These are phyloP conservation scores for Epichloe coenophiala DNA, from an alignment of 2,329 filamentous ascomycete species.

Conservation along the genomic window DNA sequence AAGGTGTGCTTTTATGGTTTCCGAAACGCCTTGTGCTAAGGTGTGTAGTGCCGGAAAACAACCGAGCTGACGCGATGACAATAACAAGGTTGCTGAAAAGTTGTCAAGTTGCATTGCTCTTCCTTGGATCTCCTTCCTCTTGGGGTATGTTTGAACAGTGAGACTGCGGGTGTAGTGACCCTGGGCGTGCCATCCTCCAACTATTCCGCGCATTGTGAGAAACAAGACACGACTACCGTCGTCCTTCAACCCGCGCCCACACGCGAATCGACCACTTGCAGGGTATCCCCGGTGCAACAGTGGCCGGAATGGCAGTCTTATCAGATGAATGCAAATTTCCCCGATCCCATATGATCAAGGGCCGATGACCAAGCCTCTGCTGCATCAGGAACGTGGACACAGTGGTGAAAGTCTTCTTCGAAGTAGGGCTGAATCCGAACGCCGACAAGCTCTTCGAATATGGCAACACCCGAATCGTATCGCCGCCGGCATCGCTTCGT, in stretches of 20 bases:
- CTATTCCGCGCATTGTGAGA: neutral
- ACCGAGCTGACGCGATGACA: neutral
- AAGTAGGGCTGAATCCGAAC: conserved; percentile 27
- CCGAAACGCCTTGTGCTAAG: neutral
- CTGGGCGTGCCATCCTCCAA: no score
- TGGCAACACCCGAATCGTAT: conserved; percentile 24
- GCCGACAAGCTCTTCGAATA: conserved; percentile 25
- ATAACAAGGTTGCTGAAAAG: neutral
- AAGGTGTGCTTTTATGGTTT: neutral
- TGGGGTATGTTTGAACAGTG: no score
- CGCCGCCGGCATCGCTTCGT: conserved; percentile 28
- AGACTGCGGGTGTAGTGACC: no score
- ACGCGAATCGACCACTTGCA: neutral
- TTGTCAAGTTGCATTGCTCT: no score
- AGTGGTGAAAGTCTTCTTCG: conserved; percentile 30
- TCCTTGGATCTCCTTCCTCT: neutral
- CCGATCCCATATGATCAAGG: conserved; percentile 15
- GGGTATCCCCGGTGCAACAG: neutral
- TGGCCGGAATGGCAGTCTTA: conserved; percentile 5
- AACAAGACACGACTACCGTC: neutral
- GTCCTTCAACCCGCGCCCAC: neutral
- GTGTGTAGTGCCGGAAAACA: neutral
- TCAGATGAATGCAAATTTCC: conserved; percentile 22
- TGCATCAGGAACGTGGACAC: conserved; percentile 23
- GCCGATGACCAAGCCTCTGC: conserved; percentile 25